Evolutionary conservation across 73 alveolate species (phyloP).

Genomic region (Loxodes magnus): DNA sequence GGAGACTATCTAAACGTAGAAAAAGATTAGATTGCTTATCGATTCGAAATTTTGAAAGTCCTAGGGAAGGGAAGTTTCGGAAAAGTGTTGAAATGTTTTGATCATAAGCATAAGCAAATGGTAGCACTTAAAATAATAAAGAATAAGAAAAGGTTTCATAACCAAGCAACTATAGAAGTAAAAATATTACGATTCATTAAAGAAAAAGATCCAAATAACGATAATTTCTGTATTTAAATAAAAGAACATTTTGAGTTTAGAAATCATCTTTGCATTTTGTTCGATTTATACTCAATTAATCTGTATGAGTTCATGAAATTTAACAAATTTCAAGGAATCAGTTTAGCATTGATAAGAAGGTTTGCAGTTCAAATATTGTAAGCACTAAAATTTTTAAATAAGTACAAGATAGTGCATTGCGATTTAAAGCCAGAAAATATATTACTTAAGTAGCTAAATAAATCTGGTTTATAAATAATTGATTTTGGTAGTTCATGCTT

Average conservation of each 20-base stretch:
- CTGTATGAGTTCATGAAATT: conserved; percentile 54
- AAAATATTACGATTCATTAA: conserved; percentile 52
- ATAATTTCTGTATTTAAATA: conserved; percentile 29
- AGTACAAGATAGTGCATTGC: conserved; percentile 61
- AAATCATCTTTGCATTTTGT: conserved; percentile 46
- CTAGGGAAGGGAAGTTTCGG: conserved; percentile 95
- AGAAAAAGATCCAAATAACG: conserved; percentile 28
- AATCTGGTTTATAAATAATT: conserved; percentile 53
- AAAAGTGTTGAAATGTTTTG: conserved; percentile 84
- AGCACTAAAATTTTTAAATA: conserved; percentile 30
- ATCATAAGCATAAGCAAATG: conserved; percentile 68
- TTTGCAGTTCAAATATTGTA: conserved; percentile 46
- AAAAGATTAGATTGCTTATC: conserved; percentile 77
- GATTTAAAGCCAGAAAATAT: conserved; percentile 80
- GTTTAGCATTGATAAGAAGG: conserved; percentile 41
- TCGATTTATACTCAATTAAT: conserved; percentile 53
- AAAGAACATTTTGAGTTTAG: conserved; percentile 38
- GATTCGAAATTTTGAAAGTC: conserved; percentile 73
- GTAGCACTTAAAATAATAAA: conserved; percentile 83
- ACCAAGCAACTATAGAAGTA: conserved; percentile 79
- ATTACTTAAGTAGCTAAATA: conserved; percentile 36
- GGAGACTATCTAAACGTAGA: conserved; percentile 67
- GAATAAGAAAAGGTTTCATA: conserved; percentile 75
- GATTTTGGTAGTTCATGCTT: conserved; percentile 78
- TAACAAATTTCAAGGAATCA: conserved; percentile 53